Conservation (phyloP, 2,329 filamentous ascomycete genomes). For the Fusarium abutilonis region DNA sequence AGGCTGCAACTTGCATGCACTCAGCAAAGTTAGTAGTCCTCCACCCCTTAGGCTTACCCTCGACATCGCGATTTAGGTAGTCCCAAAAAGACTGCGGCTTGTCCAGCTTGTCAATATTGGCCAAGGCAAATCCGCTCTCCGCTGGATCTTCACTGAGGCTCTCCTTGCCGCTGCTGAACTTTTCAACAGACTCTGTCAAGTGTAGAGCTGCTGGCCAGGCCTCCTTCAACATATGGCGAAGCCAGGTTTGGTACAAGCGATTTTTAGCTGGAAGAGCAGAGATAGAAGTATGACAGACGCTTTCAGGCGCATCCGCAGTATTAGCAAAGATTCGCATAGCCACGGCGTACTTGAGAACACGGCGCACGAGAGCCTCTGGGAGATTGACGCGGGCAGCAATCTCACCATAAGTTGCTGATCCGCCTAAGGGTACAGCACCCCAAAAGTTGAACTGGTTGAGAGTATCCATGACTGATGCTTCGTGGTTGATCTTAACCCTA, state of each 20-base stretch:
- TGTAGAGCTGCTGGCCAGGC: slow-evolving; percentile 47
- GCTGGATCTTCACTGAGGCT: slow-evolving; percentile 46
- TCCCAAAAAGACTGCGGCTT: slow-evolving; percentile 24
- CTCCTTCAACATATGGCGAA: slow-evolving; percentile 50
- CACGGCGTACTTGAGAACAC: slow-evolving; percentile 51
- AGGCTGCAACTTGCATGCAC: slow-evolving; percentile 20
- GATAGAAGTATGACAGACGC: slow-evolving; percentile 49
- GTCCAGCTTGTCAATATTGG: slow-evolving; percentile 23
- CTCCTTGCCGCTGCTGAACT: slow-evolving; percentile 45
- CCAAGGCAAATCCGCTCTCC: slow-evolving; percentile 50
- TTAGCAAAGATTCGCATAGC: slow-evolving; percentile 51
- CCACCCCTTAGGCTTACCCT: slow-evolving; percentile 34
- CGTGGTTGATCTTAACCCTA: slow-evolving; percentile 9
- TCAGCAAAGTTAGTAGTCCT: slow-evolving; percentile 28
- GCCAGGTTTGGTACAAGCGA: slow-evolving; percentile 36
- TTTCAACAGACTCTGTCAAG: slow-evolving; percentile 46
- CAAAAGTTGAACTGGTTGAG: slow-evolving; percentile 41
- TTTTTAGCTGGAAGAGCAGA: slow-evolving; percentile 49
- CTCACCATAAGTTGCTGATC: slow-evolving; percentile 30
- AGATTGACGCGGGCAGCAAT: slow-evolving; percentile 49
- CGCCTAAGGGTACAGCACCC: slow-evolving; percentile 38
- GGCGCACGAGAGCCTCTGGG: slow-evolving; percentile 51
- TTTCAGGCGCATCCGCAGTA: background rate
- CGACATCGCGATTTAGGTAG: slow-evolving; percentile 16
- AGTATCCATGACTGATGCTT: slow-evolving; percentile 21